Conservation (phyloP, 352 stramenopile genomes). For the Globisporangium spiculum region DNA sequence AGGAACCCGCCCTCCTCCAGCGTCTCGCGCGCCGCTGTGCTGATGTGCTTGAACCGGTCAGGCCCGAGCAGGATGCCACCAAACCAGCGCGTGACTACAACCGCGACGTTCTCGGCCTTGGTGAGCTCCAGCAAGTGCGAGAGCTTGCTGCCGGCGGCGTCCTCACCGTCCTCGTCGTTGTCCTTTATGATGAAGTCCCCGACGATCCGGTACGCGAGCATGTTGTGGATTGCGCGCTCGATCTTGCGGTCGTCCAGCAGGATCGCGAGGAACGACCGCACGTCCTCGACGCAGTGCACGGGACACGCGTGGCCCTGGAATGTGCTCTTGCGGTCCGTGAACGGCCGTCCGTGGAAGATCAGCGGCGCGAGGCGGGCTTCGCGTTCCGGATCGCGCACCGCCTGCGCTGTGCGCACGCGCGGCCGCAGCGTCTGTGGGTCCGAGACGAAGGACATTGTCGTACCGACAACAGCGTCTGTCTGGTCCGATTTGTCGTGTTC, state of each 20-base stretch:
- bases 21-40: conserved; percentile 59
- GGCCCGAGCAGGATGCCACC: conserved; percentile 79
- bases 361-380: conserved; percentile 48
- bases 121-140: conserved; percentile 80
- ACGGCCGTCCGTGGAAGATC: conserved; percentile 63
- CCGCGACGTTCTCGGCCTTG: conserved; percentile 75
- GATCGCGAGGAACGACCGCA: conserved; percentile 74
- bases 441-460: conserved; percentile 36
- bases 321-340: conserved; percentile 85
- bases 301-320: conserved; percentile 72
- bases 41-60: conserved; percentile 89
- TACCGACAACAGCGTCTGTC: conserved; percentile 11
- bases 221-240: conserved; percentile 84
- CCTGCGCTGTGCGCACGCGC: conserved; percentile 57
- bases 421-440: conserved; percentile 61
- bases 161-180: conserved; percentile 86
- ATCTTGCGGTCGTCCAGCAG: conserved; percentile 83
- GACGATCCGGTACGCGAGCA: conserved; percentile 84
- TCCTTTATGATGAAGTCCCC: conserved; percentile 73
- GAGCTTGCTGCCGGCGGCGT: conserved; percentile 78
- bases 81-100: conserved; percentile 85
- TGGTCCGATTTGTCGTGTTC: conserved; percentile 7
- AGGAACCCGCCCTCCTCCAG: conserved; percentile 76
- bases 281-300: conserved; percentile 65
- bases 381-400: conserved; percentile 51